Evolutionary conservation across 169 alveolate genomes (phyloP).

Genomic region (Eimeria necatrix): DNA sequence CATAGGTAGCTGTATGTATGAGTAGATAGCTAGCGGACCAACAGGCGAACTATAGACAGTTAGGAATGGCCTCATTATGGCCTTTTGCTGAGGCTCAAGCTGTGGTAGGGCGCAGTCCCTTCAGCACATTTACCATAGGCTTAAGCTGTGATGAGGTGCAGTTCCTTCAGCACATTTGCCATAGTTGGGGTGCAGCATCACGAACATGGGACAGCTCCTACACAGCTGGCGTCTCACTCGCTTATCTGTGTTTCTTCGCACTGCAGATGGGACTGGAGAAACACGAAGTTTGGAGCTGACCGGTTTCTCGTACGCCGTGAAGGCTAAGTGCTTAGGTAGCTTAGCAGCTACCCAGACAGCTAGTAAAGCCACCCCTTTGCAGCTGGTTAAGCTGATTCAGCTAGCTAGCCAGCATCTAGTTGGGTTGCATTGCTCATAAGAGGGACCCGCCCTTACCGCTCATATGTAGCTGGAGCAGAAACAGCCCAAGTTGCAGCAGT

Average conservation of each 20-base stretch:
- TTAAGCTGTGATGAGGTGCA: not conserved
- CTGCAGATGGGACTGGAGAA: slow-evolving; percentile 74
- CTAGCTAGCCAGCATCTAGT: not conserved
- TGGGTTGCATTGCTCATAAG: not conserved
- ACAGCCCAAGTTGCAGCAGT: not conserved
- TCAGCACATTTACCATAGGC: not conserved
- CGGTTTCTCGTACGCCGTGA: slow-evolving; percentile 54
- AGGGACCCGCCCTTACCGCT: no score
- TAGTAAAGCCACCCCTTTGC: not conserved
- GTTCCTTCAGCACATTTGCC: not conserved
- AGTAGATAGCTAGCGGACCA: not conserved
- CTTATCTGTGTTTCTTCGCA: not conserved
- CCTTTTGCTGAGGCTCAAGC: no score
- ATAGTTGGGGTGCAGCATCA: not conserved
- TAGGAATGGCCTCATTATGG: no score
- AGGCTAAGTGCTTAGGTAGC: not conserved
- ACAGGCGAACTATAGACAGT: no score
- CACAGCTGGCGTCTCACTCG: not conserved
- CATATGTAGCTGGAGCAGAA: not conserved
- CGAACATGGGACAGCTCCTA: not conserved
- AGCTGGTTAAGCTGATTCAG: not conserved
- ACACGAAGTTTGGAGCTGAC: slow-evolving; percentile 64
- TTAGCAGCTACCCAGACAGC: not conserved
- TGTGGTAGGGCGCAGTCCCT: no score
- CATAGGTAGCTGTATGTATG: not conserved